Conservation (phyloP, 179 eudicot species). For the Spergularia azorica region DNA sequence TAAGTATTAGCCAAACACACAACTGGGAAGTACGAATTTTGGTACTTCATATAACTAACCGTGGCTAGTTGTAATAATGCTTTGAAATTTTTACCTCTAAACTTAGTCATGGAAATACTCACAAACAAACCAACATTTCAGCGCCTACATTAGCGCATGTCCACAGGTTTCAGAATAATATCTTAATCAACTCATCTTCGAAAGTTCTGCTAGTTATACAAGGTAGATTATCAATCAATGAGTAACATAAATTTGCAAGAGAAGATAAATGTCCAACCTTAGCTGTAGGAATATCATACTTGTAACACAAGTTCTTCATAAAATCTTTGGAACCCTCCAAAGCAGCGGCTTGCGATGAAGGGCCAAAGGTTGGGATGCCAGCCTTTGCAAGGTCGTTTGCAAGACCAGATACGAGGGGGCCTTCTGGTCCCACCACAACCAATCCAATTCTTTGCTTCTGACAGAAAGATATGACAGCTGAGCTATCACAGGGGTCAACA, state of each 20-base stretch:
- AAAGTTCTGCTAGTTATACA: not conserved
- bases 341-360: conserved; percentile 93
- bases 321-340: conserved; percentile 93
- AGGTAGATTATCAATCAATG: not conserved
- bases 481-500: conserved; percentile 64
- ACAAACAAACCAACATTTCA: not conserved
- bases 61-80: no score
- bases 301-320: conserved; percentile 89
- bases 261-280: conserved; percentile 52
- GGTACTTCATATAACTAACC: no score
- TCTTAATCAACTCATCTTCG: conserved; percentile 4
- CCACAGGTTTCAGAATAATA: not conserved
- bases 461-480: conserved; percentile 74
- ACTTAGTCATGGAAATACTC: not conserved
- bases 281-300: conserved; percentile 95
- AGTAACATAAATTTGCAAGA: conserved; percentile 1
- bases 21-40: no score
- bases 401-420: conserved; percentile 92
- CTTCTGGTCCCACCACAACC: conserved; percentile 96
- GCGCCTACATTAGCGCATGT: not conserved
- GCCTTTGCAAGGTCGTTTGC: conserved; percentile 75
- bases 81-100: no score
- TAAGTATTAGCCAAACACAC: no score
- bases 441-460: conserved; percentile 61
- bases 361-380: conserved; percentile 90